Percentiles rank a stretch among this genome's conserved stretches.
Evolutionary conservation across 345 rosid species (phyloP).

Genomic region (Melaleuca alternifolia): DNA sequence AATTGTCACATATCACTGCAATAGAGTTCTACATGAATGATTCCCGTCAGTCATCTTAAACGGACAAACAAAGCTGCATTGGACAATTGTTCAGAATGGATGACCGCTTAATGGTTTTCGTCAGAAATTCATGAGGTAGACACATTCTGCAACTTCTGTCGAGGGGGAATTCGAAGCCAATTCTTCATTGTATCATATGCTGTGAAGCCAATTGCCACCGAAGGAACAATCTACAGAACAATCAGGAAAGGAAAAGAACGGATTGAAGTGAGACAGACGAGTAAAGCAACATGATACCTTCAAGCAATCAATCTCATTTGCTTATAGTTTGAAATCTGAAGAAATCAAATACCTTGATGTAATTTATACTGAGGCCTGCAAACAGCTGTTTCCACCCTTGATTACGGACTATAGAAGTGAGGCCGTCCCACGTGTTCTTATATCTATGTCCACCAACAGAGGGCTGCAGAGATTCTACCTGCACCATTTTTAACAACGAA

Average conservation of each 20-base stretch:
- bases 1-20: neutral
- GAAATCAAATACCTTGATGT: conserved; percentile 52
- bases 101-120: neutral
- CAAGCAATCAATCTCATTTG: neutral
- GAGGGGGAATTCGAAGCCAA: conserved; percentile 80
- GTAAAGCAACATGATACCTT: neutral
- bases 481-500: conserved; percentile 4
- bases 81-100: neutral
- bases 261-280: neutral
- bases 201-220: conserved; percentile 91
- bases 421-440: conserved; percentile 65
- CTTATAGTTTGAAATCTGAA: no score
- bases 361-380: conserved; percentile 94
- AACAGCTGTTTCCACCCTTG: conserved; percentile 96
- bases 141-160: conserved; percentile 33
- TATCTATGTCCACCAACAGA: conserved; percentile 38
- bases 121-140: conserved; percentile 16
- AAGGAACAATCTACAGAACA: conserved; percentile 68
- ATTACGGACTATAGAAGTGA: conserved; percentile 44
- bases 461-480: conserved; percentile 75
- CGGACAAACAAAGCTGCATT: neutral
- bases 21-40: neutral
- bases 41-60: neutral
- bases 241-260: neutral
- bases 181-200: conserved; percentile 80